These are phyloP conservation scores for Alternaria arbusti DNA, from an alignment of 2,329 filamentous ascomycete genomes.

Conservation along the genomic window DNA sequence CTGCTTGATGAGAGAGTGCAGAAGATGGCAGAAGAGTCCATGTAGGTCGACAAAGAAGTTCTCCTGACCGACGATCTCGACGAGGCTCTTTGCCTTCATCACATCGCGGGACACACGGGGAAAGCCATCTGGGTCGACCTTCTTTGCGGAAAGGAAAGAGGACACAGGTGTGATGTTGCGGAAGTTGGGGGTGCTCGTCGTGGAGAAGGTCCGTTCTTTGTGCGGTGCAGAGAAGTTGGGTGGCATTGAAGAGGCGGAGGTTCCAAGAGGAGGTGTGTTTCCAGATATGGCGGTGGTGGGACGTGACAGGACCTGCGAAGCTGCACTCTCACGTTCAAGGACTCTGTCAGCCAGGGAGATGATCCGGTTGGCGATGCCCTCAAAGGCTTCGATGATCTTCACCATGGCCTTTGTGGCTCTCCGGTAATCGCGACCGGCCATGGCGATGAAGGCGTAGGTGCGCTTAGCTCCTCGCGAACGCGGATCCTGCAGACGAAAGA, in stretches of 20 bases:
- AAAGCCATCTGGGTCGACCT: constrained; percentile 62
- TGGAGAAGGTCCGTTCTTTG: constrained; percentile 37
- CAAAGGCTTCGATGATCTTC: constrained; percentile 55
- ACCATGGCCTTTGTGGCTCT: constrained; percentile 52
- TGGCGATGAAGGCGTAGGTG: constrained; percentile 63
- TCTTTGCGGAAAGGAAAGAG: constrained; percentile 64
- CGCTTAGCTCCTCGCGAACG: constrained; percentile 63
- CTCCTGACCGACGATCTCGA: constrained; percentile 65
- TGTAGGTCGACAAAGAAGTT: constrained; percentile 65
- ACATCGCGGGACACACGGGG: constrained; percentile 58
- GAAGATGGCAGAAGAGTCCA: constrained; percentile 55
- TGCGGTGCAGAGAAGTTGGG: constrained; percentile 37
- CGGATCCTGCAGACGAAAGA: constrained; percentile 65
- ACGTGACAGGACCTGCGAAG: constrained; percentile 27
- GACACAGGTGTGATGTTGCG: constrained; percentile 62
- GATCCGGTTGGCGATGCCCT: constrained; percentile 61
- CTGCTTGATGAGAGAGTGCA: constrained; percentile 49
- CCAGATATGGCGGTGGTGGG: constrained; percentile 39
- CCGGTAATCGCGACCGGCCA: constrained; percentile 64
- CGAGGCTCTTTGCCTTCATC: constrained; percentile 62
- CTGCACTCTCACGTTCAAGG: constrained; percentile 44
- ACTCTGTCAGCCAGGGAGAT: constrained; percentile 51
- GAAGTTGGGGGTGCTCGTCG: constrained; percentile 38
- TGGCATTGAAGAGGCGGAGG: constrained; percentile 36
- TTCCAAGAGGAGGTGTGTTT: constrained; percentile 40